Conservation (phyloP, 305 asterid genomes). For the Fraxinus platypoda region DNA sequence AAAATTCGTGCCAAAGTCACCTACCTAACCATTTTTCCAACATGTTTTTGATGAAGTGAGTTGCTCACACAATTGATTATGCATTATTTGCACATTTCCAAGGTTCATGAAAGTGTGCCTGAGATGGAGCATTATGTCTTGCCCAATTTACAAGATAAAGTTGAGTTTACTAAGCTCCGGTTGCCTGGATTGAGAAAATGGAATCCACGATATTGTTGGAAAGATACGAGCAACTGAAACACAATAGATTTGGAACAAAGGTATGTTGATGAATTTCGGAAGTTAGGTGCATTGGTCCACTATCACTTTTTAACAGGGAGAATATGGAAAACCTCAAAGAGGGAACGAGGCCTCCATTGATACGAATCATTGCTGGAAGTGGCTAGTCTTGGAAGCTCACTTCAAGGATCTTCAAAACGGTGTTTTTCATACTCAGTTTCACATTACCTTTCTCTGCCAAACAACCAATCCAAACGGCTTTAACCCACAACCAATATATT, state of each 20-base stretch:
- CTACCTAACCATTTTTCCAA: too few species aligned
- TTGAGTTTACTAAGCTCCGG: conserved; percentile 44
- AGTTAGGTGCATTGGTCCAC: conserved; percentile 35
- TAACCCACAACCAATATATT: too few species aligned
- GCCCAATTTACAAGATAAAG: conserved; percentile 39
- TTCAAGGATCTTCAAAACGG: too few species aligned
- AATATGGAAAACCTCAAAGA: conserved; percentile 13
- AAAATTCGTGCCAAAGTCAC: too few species aligned
- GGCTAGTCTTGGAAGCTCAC: too few species aligned
- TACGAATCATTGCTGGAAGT: conserved; percentile 3
- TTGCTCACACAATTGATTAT: conserved; percentile 41
- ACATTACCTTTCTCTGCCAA: too few species aligned
- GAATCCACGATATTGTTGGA: conserved; percentile 24
- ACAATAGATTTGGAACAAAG: conserved; percentile 39
- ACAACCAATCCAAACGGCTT: too few species aligned
- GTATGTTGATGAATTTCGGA: conserved; percentile 35
- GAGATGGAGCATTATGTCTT: conserved; percentile 35
- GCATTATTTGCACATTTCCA: conserved; percentile 25
- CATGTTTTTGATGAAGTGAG: conserved; percentile 58
- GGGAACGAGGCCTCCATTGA: conserved; percentile 21
- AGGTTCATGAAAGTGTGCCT: not conserved
- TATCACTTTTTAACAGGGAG: conserved; percentile 18
- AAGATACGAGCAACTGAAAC: conserved; percentile 35
- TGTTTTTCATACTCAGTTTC: too few species aligned
- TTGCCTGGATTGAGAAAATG: conserved; percentile 33